A percentile compares a stretch with the other conserved stretches of the same genome.
phyloP scores from a whole-genome alignment of 1,284 basidiomycete genomes.

The Sporisorium scitamineum region DNA sequence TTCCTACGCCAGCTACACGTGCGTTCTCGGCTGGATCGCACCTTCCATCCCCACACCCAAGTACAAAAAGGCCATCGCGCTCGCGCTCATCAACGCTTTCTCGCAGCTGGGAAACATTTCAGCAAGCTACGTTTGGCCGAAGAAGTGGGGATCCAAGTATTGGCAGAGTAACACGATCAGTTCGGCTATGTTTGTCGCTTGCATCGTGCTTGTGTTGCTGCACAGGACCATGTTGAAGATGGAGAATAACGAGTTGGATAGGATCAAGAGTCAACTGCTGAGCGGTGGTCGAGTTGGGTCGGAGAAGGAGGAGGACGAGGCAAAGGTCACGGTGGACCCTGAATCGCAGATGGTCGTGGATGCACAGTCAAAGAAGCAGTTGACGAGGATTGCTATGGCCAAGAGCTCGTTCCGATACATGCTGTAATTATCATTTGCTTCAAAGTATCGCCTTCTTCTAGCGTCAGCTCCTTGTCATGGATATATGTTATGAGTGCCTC shows the following conservation, averaged over 20 bases:
- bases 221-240: slow-evolving; percentile 44
- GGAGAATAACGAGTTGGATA: slow-evolving; percentile 51
- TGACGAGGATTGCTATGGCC: slow-evolving; percentile 36
- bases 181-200: slow-evolving; percentile 38
- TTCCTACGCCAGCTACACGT: slow-evolving; percentile 52
- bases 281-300: neutral
- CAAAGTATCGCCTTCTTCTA: too few relatives aligned
- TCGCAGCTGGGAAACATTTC: slow-evolving; percentile 71
- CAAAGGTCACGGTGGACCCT: slow-evolving; percentile 7
- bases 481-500: neutral
- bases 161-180: slow-evolving; percentile 57
- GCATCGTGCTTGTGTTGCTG: slow-evolving; percentile 44
- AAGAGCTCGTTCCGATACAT: slow-evolving; percentile 51
- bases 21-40: slow-evolving; percentile 55
- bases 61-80: slow-evolving; percentile 54
- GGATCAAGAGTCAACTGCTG: slow-evolving; percentile 13
- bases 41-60: slow-evolving; percentile 52
- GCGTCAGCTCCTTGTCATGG: too few relatives aligned
- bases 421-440: slow-evolving; percentile 8
- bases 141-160: slow-evolving; percentile 55
- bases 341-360: slow-evolving; percentile 8
- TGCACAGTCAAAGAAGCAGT: slow-evolving; percentile 20
- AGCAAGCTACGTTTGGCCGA: slow-evolving; percentile 62
- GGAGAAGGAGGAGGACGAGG: slow-evolving; percentile 3
- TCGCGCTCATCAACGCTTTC: slow-evolving; percentile 69